Conservation (phyloP, 164 flowering plant species). For the Sedum album region DNA sequence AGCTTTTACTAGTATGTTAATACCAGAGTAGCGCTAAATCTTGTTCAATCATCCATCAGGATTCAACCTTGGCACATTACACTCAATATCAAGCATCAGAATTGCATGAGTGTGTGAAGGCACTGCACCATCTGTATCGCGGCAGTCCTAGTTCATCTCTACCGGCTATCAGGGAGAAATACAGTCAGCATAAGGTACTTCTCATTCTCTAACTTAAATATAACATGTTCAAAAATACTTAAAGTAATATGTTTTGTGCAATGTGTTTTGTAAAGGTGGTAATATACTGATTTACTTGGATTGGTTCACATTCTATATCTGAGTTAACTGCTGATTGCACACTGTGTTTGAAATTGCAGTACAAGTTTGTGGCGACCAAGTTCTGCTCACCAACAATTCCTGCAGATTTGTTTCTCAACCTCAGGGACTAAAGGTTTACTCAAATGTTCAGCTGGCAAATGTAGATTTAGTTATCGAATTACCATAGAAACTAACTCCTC, state of each 20-base stretch:
- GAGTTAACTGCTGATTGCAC: neutral
- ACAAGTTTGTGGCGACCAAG: constrained; percentile 84
- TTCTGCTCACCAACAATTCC: constrained; percentile 75
- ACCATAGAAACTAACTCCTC: neutral
- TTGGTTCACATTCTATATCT: neutral
- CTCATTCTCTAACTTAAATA: too few relatives aligned
- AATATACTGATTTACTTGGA: too few relatives aligned
- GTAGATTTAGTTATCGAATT: neutral
- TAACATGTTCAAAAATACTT: too few relatives aligned
- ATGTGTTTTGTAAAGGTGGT: too few relatives aligned
- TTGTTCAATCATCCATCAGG: constrained; percentile 27
- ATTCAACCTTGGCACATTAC: constrained; percentile 47
- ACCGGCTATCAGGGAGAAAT: constrained; percentile 72
- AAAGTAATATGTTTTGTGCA: too few relatives aligned
- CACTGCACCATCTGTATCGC: constrained; percentile 42
- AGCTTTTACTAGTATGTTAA: neutral
- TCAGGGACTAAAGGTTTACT: constrained; percentile 9
- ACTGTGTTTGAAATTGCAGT: constrained; percentile 33
- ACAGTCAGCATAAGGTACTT: constrained; percentile 72
- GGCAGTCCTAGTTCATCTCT: constrained; percentile 30
- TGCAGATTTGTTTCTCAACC: constrained; percentile 47
- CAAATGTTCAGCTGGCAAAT: neutral
- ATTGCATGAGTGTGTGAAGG: constrained; percentile 49
- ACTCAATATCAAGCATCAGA: constrained; percentile 56
- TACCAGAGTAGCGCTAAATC: neutral